Percentiles rank a stretch among this genome's conserved stretches.
phyloP scores from a whole-genome alignment of 2,329 filamentous ascomycete species.

The Pseudogymnoascus sp. region DNA sequence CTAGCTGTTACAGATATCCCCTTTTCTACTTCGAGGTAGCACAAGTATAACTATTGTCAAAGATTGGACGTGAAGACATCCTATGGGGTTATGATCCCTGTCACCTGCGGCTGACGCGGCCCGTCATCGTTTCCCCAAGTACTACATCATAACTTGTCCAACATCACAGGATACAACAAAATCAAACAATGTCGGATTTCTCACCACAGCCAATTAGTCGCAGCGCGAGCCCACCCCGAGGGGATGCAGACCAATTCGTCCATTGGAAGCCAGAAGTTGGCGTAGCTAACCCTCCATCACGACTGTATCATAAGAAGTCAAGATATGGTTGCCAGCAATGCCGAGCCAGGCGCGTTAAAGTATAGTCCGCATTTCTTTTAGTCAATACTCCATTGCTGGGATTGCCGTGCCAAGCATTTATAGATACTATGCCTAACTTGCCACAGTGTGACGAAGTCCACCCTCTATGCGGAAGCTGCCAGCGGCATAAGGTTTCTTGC shows the following conservation, averaged over 20 bases:
- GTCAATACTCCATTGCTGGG: slow-evolving; percentile 36
- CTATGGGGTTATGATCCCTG: neutral
- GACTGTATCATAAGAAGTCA: slow-evolving; percentile 30
- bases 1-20: neutral
- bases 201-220: neutral
- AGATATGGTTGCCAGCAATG: slow-evolving; percentile 27
- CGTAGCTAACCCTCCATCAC: neutral
- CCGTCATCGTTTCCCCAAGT: neutral
- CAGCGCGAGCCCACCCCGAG: neutral
- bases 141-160: neutral
- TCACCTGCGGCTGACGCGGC: neutral
- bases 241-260: neutral
- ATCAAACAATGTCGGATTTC: neutral
- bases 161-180: neutral
- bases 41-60: neutral
- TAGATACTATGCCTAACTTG: neutral
- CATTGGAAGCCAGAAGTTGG: neutral
- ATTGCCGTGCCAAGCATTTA: slow-evolving; percentile 24
- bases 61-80: neutral
- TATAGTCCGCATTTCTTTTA: slow-evolving; percentile 22
- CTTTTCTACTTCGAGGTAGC: neutral
- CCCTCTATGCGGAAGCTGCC: slow-evolving; percentile 18
- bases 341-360: slow-evolving; percentile 28
- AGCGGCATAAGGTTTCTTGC: slow-evolving; percentile 17
- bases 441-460: slow-evolving; percentile 22